Percentiles rank a stretch among this genome's conserved stretches.
Evolutionary conservation across 371 early-diverging fungal genomes (phyloP).

Genomic region (Mortierella sp.): DNA sequence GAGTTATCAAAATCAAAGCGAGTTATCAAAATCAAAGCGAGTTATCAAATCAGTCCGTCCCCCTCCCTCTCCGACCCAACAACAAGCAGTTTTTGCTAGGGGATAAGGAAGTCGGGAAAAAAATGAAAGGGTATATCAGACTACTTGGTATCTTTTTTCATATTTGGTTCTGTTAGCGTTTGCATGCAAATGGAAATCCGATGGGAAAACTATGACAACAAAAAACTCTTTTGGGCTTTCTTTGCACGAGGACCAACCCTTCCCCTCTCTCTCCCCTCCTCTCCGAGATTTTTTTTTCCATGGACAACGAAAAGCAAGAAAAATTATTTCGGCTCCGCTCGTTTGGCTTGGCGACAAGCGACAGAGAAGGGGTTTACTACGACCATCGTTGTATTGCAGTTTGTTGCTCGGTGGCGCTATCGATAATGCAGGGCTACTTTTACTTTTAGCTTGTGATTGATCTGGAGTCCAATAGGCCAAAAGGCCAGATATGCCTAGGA

Average conservation of each 20-base stretch:
- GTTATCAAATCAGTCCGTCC: too few relatives aligned
- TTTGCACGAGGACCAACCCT: neutral
- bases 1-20: too few relatives aligned
- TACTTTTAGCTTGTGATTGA: too few relatives aligned
- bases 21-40: too few relatives aligned
- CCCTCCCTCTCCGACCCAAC: neutral
- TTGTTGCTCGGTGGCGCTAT: too few relatives aligned
- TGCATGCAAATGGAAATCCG: neutral
- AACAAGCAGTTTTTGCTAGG: too few relatives aligned
- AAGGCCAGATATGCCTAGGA: too few relatives aligned
- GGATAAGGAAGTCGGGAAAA: neutral
- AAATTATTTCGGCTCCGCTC: neutral
- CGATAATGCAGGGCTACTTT: neutral
- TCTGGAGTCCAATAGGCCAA: too few relatives aligned
- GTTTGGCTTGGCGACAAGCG: neutral
- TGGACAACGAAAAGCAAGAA: neutral
- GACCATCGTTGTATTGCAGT: too few relatives aligned
- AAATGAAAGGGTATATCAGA: neutral
- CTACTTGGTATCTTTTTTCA: neutral
- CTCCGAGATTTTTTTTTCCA: neutral
- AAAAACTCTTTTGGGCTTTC: neutral
- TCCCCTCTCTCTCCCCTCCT: neutral
- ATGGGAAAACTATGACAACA: neutral
- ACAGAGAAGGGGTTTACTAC: too few relatives aligned
- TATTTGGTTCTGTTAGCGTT: neutral